Conservation (phyloP, 768 basidiomycete genomes). For the Naematelia aurantialba region DNA sequence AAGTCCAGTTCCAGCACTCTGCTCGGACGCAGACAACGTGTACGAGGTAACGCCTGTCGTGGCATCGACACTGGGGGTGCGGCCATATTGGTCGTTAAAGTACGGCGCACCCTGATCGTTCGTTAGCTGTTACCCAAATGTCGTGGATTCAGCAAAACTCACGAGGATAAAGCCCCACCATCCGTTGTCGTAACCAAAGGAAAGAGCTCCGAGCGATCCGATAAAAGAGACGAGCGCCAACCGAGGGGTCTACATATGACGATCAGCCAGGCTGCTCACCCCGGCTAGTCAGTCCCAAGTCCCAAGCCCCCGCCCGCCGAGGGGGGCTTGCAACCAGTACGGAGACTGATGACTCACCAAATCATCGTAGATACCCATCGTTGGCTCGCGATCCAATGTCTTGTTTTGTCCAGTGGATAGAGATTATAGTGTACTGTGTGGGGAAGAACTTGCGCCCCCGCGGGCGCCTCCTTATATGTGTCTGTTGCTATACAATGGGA, state of each 20-base stretch:
- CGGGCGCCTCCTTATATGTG: neutral
- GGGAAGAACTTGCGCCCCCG: neutral
- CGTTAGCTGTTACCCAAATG: neutral
- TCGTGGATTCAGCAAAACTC: neutral
- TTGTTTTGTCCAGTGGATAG: neutral
- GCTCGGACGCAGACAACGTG: neutral
- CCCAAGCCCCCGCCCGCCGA: no score
- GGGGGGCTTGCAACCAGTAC: no score
- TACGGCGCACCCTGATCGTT: neutral
- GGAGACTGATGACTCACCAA: neutral
- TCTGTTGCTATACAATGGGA: no score
- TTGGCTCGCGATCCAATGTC: no score
- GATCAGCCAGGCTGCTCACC: no score
- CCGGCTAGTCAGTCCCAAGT: no score
- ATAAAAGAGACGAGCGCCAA: constrained; percentile 5
- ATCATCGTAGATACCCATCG: neutral
- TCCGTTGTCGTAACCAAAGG: constrained; percentile 4
- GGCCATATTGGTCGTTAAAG: constrained; percentile 9
- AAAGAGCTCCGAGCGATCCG: constrained; percentile 1
- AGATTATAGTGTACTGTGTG: neutral
- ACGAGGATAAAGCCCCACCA: constrained; percentile 8
- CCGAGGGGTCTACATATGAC: neutral
- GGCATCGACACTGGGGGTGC: neutral
- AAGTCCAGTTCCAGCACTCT: neutral
- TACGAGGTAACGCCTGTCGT: neutral